A percentile compares a stretch with the other conserved stretches of the same genome.
These are phyloP conservation scores for Nepenthes alata DNA, from an alignment of 179 eudicot genomes.

Conservation along the genomic window DNA sequence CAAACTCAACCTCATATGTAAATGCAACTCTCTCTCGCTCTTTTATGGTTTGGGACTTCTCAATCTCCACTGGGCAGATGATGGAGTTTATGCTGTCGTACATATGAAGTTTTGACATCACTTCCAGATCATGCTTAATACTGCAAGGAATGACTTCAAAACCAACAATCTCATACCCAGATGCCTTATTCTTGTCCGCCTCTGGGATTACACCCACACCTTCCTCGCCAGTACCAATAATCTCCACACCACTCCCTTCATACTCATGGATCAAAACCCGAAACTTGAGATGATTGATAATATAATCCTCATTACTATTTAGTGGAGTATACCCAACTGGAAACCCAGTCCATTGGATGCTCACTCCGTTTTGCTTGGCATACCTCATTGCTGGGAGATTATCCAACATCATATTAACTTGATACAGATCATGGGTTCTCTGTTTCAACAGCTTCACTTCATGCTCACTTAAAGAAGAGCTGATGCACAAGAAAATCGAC, in stretches of 20 bases:
- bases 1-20: conserved; percentile 10
- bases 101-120: conserved; percentile 6
- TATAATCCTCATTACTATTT: conserved; percentile 3
- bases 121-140: conserved; percentile 1
- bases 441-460: conserved; percentile 8
- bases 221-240: conserved; percentile 5
- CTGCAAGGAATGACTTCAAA: conserved; percentile 4
- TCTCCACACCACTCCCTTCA: conserved; percentile 3
- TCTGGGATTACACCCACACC: conserved; percentile 3
- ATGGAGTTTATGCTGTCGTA: conserved; percentile 1
- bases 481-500: conserved; percentile 1
- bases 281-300: conserved; percentile 8
- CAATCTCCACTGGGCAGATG: conserved; percentile 2
- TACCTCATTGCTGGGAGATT: conserved; percentile 8
- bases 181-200: conserved; percentile 5
- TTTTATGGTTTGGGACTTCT: background rate
- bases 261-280: conserved; percentile 6
- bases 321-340: conserved; percentile 5
- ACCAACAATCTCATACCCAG: conserved; percentile 2
- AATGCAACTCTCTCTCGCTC: conserved; percentile 7
- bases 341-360: background rate
- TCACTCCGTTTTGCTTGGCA: background rate
- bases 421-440: conserved; percentile 5
- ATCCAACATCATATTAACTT: conserved; percentile 7
- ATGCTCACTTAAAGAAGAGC: background rate